Conservation (phyloP, 345 rosid genomes). For the Eucalyptus guilfoylei region DNA sequence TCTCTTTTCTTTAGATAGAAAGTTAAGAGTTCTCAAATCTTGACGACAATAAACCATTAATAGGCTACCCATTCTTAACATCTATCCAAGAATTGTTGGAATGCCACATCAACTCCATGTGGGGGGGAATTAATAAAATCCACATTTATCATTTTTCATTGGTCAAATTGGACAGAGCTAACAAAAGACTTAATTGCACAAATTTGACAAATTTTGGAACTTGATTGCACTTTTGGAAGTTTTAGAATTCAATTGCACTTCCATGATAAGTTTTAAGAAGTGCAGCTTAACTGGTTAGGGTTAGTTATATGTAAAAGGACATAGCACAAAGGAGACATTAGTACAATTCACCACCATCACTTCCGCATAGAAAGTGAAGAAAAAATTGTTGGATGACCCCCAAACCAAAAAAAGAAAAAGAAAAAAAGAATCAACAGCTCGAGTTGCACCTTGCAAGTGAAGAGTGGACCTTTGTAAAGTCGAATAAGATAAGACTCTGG, state of each 20-base stretch:
- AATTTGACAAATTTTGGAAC: accelerated
- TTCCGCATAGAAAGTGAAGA: not conserved
- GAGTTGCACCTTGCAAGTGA: not conserved
- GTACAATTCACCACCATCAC: not conserved
- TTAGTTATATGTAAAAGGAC: not conserved
- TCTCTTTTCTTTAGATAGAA: not conserved
- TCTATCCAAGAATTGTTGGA: not conserved
- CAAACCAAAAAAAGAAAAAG: accelerated
- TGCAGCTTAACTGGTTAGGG: accelerated
- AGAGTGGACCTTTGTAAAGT: not conserved
- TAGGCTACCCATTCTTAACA: not conserved
- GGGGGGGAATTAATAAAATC: not conserved
- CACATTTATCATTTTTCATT: too few species aligned
- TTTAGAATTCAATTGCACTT: accelerated
- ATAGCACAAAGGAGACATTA: not conserved
- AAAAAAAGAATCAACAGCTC: not conserved
- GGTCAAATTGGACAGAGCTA: accelerated
- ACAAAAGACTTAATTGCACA: accelerated
- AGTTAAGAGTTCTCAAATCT: not conserved
- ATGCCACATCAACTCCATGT: too few species aligned
- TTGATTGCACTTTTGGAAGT: too few species aligned
- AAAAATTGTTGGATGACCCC: not conserved
- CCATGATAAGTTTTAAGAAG: accelerated
- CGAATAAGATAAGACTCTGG: not conserved
- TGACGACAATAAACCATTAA: not conserved